A percentile compares a stretch with the other conserved stretches of the same genome.
phyloP scores from a whole-genome alignment of 2,329 filamentous ascomycete species.

The Fusarium sp. region DNA sequence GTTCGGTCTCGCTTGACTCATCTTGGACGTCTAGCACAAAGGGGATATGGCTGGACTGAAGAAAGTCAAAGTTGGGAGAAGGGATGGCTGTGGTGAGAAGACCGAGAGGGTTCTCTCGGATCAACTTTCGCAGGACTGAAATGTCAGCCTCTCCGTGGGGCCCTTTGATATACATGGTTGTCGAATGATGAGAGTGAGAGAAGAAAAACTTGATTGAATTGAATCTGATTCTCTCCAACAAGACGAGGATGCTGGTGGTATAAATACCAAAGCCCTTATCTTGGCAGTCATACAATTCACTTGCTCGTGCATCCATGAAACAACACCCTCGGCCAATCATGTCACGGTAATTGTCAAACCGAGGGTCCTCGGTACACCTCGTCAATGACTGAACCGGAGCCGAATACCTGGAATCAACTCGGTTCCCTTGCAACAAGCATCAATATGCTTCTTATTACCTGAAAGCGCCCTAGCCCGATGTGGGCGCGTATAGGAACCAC shows the following conservation, averaged over 20 bases:
- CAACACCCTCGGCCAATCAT: background rate
- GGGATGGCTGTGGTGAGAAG: constrained; percentile 70
- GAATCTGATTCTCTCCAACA: too few species aligned
- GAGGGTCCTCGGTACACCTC: background rate
- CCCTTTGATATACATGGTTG: constrained; percentile 66
- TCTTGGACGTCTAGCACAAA: constrained; percentile 65
- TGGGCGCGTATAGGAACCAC: constrained; percentile 9
- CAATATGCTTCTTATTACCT: constrained; percentile 14
- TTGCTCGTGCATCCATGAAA: background rate
- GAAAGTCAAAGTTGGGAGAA: constrained; percentile 58
- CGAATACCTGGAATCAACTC: constrained; percentile 26
- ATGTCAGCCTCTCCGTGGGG: constrained; percentile 64
- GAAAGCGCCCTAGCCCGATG: constrained; percentile 13
- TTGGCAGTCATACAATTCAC: background rate
- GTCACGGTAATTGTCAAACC: background rate
- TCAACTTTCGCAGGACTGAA: constrained; percentile 62
- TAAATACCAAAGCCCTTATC: background rate
- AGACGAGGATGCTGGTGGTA: background rate
- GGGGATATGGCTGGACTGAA: constrained; percentile 71
- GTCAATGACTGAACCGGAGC: background rate
- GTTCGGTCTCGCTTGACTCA: constrained; percentile 52
- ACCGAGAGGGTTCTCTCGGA: constrained; percentile 69
- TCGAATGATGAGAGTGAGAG: fast-evolving
- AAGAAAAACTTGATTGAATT: background rate
- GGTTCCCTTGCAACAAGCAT: background rate